Conservation (phyloP, 805 yeast species). For the Kazachstania africana region DNA sequence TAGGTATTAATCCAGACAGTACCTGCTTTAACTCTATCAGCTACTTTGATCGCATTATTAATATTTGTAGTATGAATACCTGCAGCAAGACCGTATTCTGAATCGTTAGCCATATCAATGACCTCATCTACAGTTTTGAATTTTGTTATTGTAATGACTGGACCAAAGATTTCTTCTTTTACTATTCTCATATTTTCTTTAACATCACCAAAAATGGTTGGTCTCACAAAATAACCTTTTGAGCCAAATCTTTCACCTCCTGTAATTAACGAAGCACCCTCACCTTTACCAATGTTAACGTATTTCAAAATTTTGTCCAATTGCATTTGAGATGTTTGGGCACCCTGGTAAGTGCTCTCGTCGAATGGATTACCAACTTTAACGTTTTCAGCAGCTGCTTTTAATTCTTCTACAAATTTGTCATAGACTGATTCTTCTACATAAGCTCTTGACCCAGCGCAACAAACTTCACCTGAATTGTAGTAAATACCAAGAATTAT, state of each 20-base stretch:
- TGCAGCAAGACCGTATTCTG: constrained; percentile 78
- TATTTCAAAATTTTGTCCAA: constrained; percentile 51
- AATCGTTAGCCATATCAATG: constrained; percentile 59
- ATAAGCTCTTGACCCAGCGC: constrained; percentile 84
- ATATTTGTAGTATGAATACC: constrained; percentile 69
- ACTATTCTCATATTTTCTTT: constrained; percentile 62
- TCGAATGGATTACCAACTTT: constrained; percentile 77
- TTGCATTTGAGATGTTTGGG: constrained; percentile 61
- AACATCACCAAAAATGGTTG: constrained; percentile 82
- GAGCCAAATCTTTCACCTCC: constrained; percentile 73
- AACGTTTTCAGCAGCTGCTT: constrained; percentile 34
- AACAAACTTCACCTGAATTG: constrained; percentile 90
- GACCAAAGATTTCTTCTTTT: constrained; percentile 87
- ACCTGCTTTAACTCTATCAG: constrained; percentile 63
- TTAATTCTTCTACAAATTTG: constrained; percentile 47
- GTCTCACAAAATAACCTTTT: constrained; percentile 64
- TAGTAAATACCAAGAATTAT: constrained; percentile 68
- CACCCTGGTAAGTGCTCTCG: constrained; percentile 58
- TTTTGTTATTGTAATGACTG: constrained; percentile 67
- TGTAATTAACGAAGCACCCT: constrained; percentile 59
- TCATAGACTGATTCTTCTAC: constrained; percentile 67
- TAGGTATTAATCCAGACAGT: constrained; percentile 77
- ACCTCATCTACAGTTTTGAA: constrained; percentile 68
- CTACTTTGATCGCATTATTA: constrained; percentile 53
- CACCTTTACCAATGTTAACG: constrained; percentile 51